Percentiles rank a stretch among this genome's conserved stretches.
These are phyloP conservation scores for Medicago ruthenica DNA, from an alignment of 306 rosid species.

Conservation along the genomic window DNA sequence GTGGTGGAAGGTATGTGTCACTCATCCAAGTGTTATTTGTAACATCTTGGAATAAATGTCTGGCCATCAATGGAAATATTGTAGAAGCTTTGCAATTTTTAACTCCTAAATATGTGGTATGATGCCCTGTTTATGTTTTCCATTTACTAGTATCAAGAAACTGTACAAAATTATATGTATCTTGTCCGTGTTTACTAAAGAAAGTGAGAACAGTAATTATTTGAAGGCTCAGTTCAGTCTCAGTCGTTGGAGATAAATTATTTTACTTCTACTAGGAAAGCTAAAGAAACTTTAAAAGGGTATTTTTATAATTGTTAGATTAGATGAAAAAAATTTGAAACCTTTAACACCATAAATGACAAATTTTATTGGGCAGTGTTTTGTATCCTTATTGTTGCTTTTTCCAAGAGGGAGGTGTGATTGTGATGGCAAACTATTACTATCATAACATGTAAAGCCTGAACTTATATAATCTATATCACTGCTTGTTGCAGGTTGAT, in stretches of 20 bases:
- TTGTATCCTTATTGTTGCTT: slow-evolving; percentile 6
- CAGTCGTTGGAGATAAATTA: neutral
- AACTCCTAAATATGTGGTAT: neutral
- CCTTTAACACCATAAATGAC: neutral
- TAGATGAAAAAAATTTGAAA: slow-evolving; percentile 22
- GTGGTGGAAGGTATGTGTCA: slow-evolving; percentile 80
- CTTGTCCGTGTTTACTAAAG: neutral
- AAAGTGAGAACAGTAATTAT: slow-evolving; percentile 19
- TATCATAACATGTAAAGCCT: slow-evolving; percentile 14
- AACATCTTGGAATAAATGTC: slow-evolving; percentile 24
- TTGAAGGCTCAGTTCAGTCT: slow-evolving; percentile 14
- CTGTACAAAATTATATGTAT: slow-evolving; percentile 6
- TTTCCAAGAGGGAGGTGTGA: slow-evolving; percentile 3
- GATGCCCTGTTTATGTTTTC: slow-evolving; percentile 16
- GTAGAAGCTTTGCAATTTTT: slow-evolving; percentile 21
- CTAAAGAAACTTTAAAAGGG: slow-evolving; percentile 17
- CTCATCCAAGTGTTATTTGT: slow-evolving; percentile 18
- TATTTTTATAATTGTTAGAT: slow-evolving; percentile 17
- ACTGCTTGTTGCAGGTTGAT: slow-evolving; percentile 69
- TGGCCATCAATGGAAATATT: slow-evolving; percentile 24
- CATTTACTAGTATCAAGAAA: slow-evolving; percentile 11
- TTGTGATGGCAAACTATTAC: slow-evolving; percentile 15
- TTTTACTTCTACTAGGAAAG: slow-evolving; percentile 2
- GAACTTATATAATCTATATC: neutral
- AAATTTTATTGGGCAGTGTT: slow-evolving; percentile 14